Percentiles rank a stretch among this genome's conserved stretches.
Conservation (phyloP, 495 filamentous ascomycete genomes). For the Echria macrotheca region DNA sequence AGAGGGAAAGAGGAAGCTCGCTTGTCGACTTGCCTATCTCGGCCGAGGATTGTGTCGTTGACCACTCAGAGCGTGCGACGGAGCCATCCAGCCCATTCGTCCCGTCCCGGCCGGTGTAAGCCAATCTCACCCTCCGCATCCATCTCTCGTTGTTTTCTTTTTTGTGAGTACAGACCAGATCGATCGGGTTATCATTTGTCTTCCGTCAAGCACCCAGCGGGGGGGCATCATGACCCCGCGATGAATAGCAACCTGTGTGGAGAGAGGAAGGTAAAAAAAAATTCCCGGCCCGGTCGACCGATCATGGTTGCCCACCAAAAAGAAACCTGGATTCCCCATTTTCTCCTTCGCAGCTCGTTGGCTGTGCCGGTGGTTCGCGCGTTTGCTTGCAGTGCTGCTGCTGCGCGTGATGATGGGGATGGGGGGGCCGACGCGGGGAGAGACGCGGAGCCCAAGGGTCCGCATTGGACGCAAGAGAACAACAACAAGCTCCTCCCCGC, state of each 20-base stretch:
- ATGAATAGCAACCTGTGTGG: too few relatives aligned
- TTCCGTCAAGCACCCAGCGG: too few relatives aligned
- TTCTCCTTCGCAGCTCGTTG: too few relatives aligned
- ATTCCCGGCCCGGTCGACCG: constrained; percentile 1
- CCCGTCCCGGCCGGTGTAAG: constrained; percentile 10
- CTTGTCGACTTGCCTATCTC: constrained; percentile 10
- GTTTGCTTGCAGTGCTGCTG: too few relatives aligned
- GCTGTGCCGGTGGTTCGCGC: too few relatives aligned
- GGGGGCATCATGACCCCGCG: too few relatives aligned
- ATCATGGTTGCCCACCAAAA: background rate
- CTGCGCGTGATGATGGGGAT: background rate
- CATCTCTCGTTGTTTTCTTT: background rate
- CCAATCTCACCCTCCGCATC: constrained; percentile 5
- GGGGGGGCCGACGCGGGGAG: too few relatives aligned
- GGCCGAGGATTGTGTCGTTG: background rate
- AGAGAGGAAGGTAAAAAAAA: too few relatives aligned
- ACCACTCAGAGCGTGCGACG: constrained; percentile 10
- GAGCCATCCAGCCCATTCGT: constrained; percentile 3
- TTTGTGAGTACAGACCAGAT: too few relatives aligned
- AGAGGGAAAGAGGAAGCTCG: constrained; percentile 1
- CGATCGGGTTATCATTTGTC: too few relatives aligned
- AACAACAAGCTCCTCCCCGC: too few relatives aligned
- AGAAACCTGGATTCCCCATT: background rate
- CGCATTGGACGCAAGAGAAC: constrained; percentile 1
- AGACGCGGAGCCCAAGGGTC: too few relatives aligned